Base-by-base conservation (phyloP, 768 basidiomycete genomes). In the Mycena kentingensis region DNA sequence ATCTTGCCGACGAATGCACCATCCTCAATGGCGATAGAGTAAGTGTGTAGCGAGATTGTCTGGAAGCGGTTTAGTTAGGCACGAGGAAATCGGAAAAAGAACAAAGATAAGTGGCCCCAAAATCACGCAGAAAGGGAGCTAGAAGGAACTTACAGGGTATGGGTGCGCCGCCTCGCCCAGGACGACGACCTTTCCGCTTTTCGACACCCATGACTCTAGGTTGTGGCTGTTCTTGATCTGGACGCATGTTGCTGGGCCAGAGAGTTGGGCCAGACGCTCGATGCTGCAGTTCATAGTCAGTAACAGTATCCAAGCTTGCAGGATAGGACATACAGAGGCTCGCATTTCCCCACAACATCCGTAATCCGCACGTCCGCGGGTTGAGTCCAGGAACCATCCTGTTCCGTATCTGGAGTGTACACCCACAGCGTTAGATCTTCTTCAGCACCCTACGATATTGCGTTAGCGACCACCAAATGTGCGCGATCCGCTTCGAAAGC, bases 1-100 rank as follows among this genome's bases (percentile, higher is more conserved):
- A 57, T 52, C 24, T 49, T 49, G 11, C 55, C 55, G 7, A 57
- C 45, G 37, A 57, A 57, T 1, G 42, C 51, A 5, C 51, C 55
- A 24, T 57, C 55, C 45, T 57, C 55, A 4, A 57, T 45, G 13
- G 55, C 56, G 24, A 57, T 29, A 10, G 56, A 53, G 31, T 41
- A 49, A 0, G 51, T 50, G 18, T 57, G 56, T 1, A 57, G 35
- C 2, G 51, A 57, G 2, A 52, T 38, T 19, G 43, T 45, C 53
- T 49, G 25, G 19, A 7, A 15, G 44, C 6, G 4, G 44, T 19
- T 42, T 24, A 24, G 11, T 18, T 42, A n/a, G n/a, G n/a, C n/a
- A n/a, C n/a, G 41, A 25, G 41, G 7, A 11, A 6, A 24, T 11
- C 8, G 18, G 41, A 6, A 25, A 26, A 12, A 13, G 7, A 19